phyloP scores from a whole-genome alignment of 441 rosid species.

The Populus tomentosa region DNA sequence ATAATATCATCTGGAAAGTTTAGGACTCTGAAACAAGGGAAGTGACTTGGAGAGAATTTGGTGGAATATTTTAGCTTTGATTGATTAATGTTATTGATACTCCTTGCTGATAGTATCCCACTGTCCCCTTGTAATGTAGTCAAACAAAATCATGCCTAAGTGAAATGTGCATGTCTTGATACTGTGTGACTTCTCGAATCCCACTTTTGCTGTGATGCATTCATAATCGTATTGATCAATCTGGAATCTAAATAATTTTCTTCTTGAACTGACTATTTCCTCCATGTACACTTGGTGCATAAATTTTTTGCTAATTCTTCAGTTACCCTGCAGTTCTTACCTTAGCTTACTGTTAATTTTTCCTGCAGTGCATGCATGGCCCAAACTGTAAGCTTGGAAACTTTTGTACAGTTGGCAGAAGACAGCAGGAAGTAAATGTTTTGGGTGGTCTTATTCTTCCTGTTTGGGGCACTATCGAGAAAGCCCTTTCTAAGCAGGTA shows the following conservation, averaged over 20 bases:
- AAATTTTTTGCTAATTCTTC: neutral
- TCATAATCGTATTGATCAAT: neutral
- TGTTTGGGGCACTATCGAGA: slow-evolving; percentile 97
- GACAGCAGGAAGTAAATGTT: slow-evolving; percentile 92
- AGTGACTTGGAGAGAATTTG: neutral
- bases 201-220: neutral
- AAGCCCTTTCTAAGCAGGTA: slow-evolving; percentile 97
- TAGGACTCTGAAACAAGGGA: too few species aligned
- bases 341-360: slow-evolving; percentile 12
- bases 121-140: neutral
- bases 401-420: slow-evolving; percentile 92
- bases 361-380: slow-evolving; percentile 97
- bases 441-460: slow-evolving; percentile 99
- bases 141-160: neutral
- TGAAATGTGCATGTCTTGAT: neutral
- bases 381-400: slow-evolving; percentile 88
- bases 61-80: neutral
- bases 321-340: neutral
- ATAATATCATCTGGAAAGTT: neutral
- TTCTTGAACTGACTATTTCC: neutral
- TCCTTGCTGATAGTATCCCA: neutral
- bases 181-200: neutral
- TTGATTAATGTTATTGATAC: neutral
- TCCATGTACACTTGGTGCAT: neutral
- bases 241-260: neutral